Conservation (phyloP, 805 yeast species). For the Kuraishia ogatae region DNA sequence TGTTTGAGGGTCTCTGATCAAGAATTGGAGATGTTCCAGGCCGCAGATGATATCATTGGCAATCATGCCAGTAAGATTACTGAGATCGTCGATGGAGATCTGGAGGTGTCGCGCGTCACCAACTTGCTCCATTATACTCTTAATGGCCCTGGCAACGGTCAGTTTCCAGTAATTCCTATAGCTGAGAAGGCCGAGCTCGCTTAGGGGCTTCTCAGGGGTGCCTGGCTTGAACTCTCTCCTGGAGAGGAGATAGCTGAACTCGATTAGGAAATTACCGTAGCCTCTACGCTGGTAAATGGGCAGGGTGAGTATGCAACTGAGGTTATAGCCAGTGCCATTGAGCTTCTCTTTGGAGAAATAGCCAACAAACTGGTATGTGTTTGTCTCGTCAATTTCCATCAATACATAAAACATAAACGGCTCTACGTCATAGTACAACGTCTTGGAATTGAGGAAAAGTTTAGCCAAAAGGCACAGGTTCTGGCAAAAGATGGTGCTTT, state of each 20-base stretch:
- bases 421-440: conserved; percentile 90
- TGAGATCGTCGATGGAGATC: conserved; percentile 51
- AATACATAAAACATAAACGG: conserved; percentile 87
- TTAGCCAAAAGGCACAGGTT: conserved; percentile 86
- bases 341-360: conserved; percentile 87
- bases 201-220: conserved; percentile 92
- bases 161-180: conserved; percentile 84
- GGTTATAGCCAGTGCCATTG: conserved; percentile 68
- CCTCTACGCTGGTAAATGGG: conserved; percentile 87
- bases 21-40: conserved; percentile 63
- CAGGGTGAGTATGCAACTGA: conserved; percentile 83
- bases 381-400: conserved; percentile 50
- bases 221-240: conserved; percentile 72
- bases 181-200: conserved; percentile 77
- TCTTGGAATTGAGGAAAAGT: conserved; percentile 81
- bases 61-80: conserved; percentile 75
- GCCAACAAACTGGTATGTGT: conserved; percentile 75
- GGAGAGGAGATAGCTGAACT: conserved; percentile 77
- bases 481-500: conserved; percentile 75
- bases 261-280: conserved; percentile 81
- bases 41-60: conserved; percentile 83
- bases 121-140: not conserved
- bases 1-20: conserved; percentile 37
- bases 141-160: conserved; percentile 44
- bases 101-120: conserved; percentile 3